Evolutionary conservation across 1,284 basidiomycete genomes (phyloP).

Genomic region (Puccinia hordei): DNA sequence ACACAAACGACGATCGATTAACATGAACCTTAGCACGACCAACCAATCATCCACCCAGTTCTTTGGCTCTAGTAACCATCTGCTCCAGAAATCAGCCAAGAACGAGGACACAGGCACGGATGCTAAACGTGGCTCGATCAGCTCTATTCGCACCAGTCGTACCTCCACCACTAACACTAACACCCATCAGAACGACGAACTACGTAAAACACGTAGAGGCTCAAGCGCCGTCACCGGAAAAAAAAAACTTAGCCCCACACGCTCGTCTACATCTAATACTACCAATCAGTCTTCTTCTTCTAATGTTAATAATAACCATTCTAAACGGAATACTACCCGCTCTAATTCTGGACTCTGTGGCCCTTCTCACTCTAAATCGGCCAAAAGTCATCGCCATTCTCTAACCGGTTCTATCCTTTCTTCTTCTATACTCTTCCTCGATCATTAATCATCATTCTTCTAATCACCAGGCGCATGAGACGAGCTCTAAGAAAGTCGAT

Average conservation of each 20-base stretch:
- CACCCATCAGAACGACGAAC: background rate
- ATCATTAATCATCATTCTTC: background rate
- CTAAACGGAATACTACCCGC: background rate
- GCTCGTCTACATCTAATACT: too few species aligned
- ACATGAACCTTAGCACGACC: background rate
- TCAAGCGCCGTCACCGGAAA: background rate
- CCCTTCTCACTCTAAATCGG: too few species aligned
- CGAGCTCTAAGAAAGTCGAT: too few species aligned
- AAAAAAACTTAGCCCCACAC: too few species aligned
- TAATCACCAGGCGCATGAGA: background rate
- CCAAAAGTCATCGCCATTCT: background rate
- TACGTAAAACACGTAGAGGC: background rate
- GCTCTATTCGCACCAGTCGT: background rate
- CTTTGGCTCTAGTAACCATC: background rate
- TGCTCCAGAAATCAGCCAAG: background rate
- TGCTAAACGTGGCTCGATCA: background rate
- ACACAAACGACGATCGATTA: constrained; percentile 2
- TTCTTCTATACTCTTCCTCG: background rate
- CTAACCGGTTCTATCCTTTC: background rate
- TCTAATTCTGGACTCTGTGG: too few species aligned
- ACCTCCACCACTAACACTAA: background rate
- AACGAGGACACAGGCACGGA: background rate
- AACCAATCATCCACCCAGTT: background rate
- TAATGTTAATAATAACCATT: too few species aligned
- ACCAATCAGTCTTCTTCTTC: too few species aligned